Conservation (phyloP, 805 yeast genomes). For the Yamadazyma sp. region DNA sequence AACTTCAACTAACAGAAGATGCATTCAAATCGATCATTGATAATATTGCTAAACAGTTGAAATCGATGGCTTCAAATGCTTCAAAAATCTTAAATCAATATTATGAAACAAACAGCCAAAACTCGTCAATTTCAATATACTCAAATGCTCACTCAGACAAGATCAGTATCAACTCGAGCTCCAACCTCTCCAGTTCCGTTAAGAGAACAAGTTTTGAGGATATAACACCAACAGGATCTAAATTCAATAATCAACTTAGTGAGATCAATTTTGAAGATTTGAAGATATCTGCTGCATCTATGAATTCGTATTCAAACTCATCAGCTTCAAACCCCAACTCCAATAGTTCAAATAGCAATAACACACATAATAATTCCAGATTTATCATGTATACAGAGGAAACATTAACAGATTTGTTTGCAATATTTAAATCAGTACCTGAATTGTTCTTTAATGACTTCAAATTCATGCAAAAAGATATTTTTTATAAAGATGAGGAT, state of each 20-base stretch:
- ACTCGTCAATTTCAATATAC: constrained; percentile 12
- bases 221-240: neutral
- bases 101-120: constrained; percentile 12
- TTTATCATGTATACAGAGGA: constrained; percentile 21
- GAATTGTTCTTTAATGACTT: constrained; percentile 30
- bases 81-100: constrained; percentile 21
- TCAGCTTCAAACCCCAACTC: neutral
- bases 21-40: constrained; percentile 23
- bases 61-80: constrained; percentile 23
- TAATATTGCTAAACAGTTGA: constrained; percentile 21
- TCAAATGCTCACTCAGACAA: constrained; percentile 13
- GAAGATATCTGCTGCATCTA: constrained; percentile 8
- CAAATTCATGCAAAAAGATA: constrained; percentile 18
- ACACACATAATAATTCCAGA: neutral
- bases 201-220: constrained; percentile 11
- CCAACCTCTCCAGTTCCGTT: neutral
- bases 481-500: constrained; percentile 13
- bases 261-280: constrained; percentile 11
- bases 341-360: neutral
- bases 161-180: constrained; percentile 5
- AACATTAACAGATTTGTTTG: constrained; percentile 29
- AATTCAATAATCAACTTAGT: neutral
- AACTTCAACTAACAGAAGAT: constrained; percentile 17
- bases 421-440: constrained; percentile 32
- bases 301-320: constrained; percentile 1